phyloP scores from a whole-genome alignment of 768 basidiomycete genomes.

The Zangia roseola region DNA sequence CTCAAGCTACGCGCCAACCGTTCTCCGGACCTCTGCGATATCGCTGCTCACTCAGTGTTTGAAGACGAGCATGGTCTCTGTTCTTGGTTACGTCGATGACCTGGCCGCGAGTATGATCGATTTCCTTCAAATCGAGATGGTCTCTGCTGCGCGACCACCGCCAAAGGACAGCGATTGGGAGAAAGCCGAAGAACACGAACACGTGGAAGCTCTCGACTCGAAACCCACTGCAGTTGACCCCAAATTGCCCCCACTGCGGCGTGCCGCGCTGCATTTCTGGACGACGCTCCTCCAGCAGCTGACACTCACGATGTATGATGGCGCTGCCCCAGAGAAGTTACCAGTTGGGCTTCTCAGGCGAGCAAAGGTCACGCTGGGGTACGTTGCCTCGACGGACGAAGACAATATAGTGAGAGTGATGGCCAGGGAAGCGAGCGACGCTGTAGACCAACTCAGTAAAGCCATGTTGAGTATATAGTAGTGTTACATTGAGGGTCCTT shows the following conservation, averaged over 20 bases:
- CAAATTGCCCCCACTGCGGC: constrained; percentile 77
- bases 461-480: constrained; percentile 37
- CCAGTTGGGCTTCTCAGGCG: constrained; percentile 42
- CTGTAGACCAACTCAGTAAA: constrained; percentile 48
- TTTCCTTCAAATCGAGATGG: constrained; percentile 65
- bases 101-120: constrained; percentile 72
- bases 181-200: constrained; percentile 7
- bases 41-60: constrained; percentile 75
- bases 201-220: constrained; percentile 41
- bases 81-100: constrained; percentile 61
- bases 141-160: constrained; percentile 21
- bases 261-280: constrained; percentile 85
- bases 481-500: background rate
- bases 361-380: constrained; percentile 60
- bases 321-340: constrained; percentile 6
- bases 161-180: constrained; percentile 18
- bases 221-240: constrained; percentile 56
- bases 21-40: constrained; percentile 66
- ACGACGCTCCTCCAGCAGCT: constrained; percentile 63
- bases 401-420: constrained; percentile 72
- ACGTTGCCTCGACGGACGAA: constrained; percentile 68
- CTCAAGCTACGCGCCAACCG: constrained; percentile 58
- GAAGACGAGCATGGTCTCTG: constrained; percentile 57
- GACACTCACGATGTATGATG: constrained; percentile 50
- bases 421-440: constrained; percentile 69